These are phyloP conservation scores for Trifolium subterraneum DNA, from an alignment of 306 rosid species.

Conservation along the genomic window DNA sequence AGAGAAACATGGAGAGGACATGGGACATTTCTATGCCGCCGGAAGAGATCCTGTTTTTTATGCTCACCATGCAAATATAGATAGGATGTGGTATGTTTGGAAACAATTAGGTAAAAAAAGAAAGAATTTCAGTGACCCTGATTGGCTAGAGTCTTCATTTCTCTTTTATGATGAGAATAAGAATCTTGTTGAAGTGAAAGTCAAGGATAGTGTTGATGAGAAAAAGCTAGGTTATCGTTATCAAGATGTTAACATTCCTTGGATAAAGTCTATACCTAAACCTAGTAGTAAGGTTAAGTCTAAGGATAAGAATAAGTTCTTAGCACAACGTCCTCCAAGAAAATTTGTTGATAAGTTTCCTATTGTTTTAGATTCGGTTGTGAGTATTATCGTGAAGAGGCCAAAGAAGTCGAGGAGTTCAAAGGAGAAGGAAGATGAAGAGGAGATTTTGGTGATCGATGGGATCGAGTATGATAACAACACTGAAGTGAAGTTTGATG, in stretches of 20 bases:
- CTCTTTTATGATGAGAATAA: slow-evolving; percentile 64
- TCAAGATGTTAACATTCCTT: slow-evolving; percentile 68
- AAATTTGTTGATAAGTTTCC: slow-evolving; percentile 48
- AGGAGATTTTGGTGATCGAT: slow-evolving; percentile 60
- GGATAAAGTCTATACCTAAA: slow-evolving; percentile 57
- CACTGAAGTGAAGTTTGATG: slow-evolving; percentile 65
- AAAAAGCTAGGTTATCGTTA: slow-evolving; percentile 63
- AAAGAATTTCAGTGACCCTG: slow-evolving; percentile 47
- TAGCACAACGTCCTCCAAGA: not conserved
- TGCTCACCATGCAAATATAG: slow-evolving; percentile 70
- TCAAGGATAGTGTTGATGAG: slow-evolving; percentile 63
- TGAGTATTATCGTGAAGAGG: slow-evolving; percentile 57
- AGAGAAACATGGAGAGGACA: slow-evolving; percentile 54
- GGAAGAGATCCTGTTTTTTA: slow-evolving; percentile 78
- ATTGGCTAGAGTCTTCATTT: slow-evolving; percentile 73
- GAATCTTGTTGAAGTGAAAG: slow-evolving; percentile 54
- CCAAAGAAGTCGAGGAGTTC: slow-evolving; percentile 57
- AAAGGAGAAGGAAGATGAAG: slow-evolving; percentile 54
- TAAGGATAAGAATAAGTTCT: no score
- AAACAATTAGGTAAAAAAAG: slow-evolving; percentile 60
- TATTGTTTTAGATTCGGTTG: slow-evolving; percentile 42
- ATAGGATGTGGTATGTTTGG: slow-evolving; percentile 79
- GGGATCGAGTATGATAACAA: slow-evolving; percentile 65
- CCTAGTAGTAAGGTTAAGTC: slow-evolving; percentile 25
- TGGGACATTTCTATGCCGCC: slow-evolving; percentile 83